These are phyloP conservation scores for Lipomyces mesembrius DNA, from an alignment of 805 yeast species.

Conservation along the genomic window DNA sequence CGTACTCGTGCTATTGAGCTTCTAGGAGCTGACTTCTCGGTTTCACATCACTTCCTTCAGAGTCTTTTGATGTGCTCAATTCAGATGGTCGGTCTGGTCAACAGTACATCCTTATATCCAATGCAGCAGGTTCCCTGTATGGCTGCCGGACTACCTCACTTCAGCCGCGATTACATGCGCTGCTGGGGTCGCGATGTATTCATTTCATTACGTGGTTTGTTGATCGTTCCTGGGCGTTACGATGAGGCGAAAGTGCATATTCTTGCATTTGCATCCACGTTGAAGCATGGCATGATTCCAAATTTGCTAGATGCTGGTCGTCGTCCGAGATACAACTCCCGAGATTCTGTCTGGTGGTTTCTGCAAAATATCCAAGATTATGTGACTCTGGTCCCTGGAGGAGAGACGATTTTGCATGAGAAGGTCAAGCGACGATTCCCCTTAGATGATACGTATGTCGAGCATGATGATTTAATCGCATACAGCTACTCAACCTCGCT, in stretches of 20 bases:
- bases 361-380: constrained; percentile 88
- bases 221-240: constrained; percentile 74
- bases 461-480: constrained; percentile 72
- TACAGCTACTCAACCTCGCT: constrained; percentile 72
- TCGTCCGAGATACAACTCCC: constrained; percentile 91
- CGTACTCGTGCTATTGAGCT: constrained; percentile 65
- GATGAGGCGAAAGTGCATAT: constrained; percentile 83
- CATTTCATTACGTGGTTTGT: constrained; percentile 79
- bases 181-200: constrained; percentile 99
- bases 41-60: constrained; percentile 75
- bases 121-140: constrained; percentile 63
- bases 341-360: constrained; percentile 98
- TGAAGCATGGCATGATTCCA: constrained; percentile 95
- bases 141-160: constrained; percentile 98
- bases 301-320: constrained; percentile 89
- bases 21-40: constrained; percentile 55
- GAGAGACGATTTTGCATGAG: constrained; percentile 67
- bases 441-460: constrained; percentile 76
- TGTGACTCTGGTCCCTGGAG: constrained; percentile 67
- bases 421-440: constrained; percentile 85
- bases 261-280: constrained; percentile 82
- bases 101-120: constrained; percentile 77
- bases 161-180: constrained; percentile 87
- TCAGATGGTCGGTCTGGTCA: constrained; percentile 80
- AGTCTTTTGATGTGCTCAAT: constrained; percentile 78